A percentile compares a stretch with the other conserved stretches of the same genome.
Evolutionary conservation across 225 moss, liverwort and hornwort species (phyloP).

Genomic region (Sphagnum tenellum): DNA sequence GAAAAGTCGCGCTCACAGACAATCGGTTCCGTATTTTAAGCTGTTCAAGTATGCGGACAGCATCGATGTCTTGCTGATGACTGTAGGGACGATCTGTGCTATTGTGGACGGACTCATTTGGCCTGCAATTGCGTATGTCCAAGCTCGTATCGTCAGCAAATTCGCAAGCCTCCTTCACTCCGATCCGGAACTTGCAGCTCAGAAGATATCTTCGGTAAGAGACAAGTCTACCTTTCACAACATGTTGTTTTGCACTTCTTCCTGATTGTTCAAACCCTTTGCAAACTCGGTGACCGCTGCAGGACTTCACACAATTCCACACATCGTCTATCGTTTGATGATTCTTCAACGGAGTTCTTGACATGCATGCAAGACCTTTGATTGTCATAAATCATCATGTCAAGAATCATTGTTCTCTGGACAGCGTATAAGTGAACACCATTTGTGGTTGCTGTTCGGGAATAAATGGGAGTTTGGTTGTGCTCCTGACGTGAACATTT

Average conservation of each 20-base stretch:
- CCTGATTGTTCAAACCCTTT: too few species aligned
- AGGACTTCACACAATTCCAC: too few species aligned
- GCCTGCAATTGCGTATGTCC: constrained; percentile 25
- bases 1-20: constrained; percentile 1
- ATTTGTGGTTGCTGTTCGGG: neutral
- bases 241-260: neutral
- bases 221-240: too few species aligned
- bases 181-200: constrained; percentile 14
- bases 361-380: too few species aligned
- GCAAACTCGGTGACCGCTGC: too few species aligned
- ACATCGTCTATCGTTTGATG: too few species aligned
- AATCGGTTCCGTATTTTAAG: constrained; percentile 22
- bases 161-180: constrained; percentile 11
- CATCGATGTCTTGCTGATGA: constrained; percentile 25
- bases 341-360: too few species aligned
- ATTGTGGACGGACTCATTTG: constrained; percentile 26
- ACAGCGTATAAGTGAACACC: neutral
- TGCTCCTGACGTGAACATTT: neutral
- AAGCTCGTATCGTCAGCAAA: constrained; percentile 23
- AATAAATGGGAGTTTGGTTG: neutral
- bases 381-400: too few species aligned
- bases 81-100: constrained; percentile 24
- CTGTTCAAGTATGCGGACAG: constrained; percentile 42
- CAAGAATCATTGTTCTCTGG: neutral
- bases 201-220: constrained; percentile 18